Conservation (phyloP, 305 asterid genomes). For the Fraxinus floribunda region DNA sequence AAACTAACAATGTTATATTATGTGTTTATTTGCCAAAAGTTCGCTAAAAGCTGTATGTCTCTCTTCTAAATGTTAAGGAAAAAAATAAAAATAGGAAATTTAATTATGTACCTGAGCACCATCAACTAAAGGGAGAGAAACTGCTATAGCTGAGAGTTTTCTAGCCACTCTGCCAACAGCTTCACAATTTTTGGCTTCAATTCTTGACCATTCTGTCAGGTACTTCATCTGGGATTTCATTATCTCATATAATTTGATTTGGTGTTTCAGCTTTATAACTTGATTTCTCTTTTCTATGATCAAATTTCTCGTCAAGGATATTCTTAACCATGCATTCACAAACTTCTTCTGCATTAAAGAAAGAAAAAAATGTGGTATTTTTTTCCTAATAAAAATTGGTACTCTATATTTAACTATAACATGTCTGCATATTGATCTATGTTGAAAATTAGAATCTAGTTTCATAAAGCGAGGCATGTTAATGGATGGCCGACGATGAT, state of each 20-base stretch:
- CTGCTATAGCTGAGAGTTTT: slow-evolving; percentile 61
- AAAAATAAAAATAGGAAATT: neutral
- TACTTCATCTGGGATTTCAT: slow-evolving; percentile 42
- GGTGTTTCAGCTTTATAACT: slow-evolving; percentile 42
- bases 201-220: slow-evolving; percentile 62
- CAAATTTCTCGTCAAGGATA: slow-evolving; percentile 36
- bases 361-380: neutral
- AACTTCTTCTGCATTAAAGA: slow-evolving; percentile 44
- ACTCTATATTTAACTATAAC: too few species aligned
- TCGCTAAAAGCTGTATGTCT: neutral
- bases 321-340: slow-evolving; percentile 51
- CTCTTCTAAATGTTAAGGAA: neutral
- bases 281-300: slow-evolving; percentile 38
- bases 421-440: too few species aligned
- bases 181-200: slow-evolving; percentile 58
- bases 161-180: slow-evolving; percentile 64
- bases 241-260: slow-evolving; percentile 35
- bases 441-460: too few species aligned
- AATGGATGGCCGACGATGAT: too few species aligned
- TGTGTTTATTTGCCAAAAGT: neutral
- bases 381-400: too few species aligned
- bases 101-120: slow-evolving; percentile 44
- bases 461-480: too few species aligned
- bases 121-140: slow-evolving; percentile 55
- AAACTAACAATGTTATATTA: neutral